Base-by-base conservation (phyloP, 352 stramenopile species). In the Phytophthora chlamydospora region DNA sequence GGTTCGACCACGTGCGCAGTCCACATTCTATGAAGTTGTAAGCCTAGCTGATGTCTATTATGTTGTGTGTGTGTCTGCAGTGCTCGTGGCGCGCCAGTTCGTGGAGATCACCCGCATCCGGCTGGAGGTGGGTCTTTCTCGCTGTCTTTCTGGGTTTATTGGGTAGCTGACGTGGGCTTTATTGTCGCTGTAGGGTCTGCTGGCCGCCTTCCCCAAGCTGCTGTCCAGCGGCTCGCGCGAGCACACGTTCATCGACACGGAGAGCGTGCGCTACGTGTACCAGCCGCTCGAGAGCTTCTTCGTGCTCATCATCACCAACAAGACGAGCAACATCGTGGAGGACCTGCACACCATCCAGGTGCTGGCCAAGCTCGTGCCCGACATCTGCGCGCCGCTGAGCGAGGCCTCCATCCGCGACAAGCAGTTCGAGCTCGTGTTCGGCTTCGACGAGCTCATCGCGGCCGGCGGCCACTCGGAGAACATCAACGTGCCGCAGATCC, bases 231-330 rank as follows among this genome's bases (percentile, higher is more conserved):
- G 91, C 38, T 80, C 79, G 35, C 85, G 87, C 34, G 96, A 99
- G 76, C 98, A 99, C 83, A 99, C 97, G 61, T 99, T 98, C 73
- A 98, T 99, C 51, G 98, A 99, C 71, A 99, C 98, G 39, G 98
- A 99, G 57, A 97, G 88, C 54, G 97, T 99, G 50, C 85, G 87
- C 54, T 99, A 99, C 62, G 97, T 99, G 53, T 99, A 99, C 76
- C 97, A 99, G 67, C 97, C 97, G 19, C 89, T 99, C 27, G 98
- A 99, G 72, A 97, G 88, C 51, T 97, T 99, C 56, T 99, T 98
- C 72, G 82, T 99, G 45, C 76, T 99, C 9, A 91, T 99, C 44
- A 98, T 99, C 49, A 99, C 98, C 38, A 99, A 98, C 74, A 99
- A 99, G 83, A 98, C 92, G 49, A 98, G 88, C 53, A 99, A 99